Percentiles rank a stretch among this genome's conserved stretches.
Evolutionary conservation across 2,329 filamentous ascomycete genomes (phyloP).

Genomic region (Alternaria consortialis): DNA sequence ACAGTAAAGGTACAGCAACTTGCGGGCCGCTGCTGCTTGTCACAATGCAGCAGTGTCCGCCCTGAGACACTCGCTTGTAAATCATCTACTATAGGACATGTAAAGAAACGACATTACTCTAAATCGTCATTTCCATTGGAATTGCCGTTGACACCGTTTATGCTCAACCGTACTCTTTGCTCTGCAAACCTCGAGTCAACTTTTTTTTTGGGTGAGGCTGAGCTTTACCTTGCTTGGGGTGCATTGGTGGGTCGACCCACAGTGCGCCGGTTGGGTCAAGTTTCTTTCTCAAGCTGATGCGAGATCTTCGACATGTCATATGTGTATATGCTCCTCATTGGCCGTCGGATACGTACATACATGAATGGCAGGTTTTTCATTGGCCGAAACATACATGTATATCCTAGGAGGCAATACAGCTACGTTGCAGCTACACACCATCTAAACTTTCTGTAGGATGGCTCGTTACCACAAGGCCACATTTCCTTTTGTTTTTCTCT

Average conservation of each 20-base stretch:
- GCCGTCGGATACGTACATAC: constrained; percentile 11
- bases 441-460: constrained; percentile 7
- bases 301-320: constrained; percentile 38
- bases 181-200: constrained; percentile 2
- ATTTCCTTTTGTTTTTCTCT: constrained; percentile 11
- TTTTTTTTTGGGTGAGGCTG: constrained; percentile 26
- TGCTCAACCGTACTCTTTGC: not conserved
- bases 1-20: constrained; percentile 30
- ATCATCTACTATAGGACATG: constrained; percentile 14
- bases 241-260: constrained; percentile 35
- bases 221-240: constrained; percentile 17
- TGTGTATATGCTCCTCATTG: constrained; percentile 28
- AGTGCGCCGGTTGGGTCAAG: constrained; percentile 31
- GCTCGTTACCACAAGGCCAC: constrained; percentile 9
- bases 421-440: constrained; percentile 5
- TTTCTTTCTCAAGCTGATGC: constrained; percentile 8
- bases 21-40: constrained; percentile 38
- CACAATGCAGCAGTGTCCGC: constrained; percentile 25
- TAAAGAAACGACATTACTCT: constrained; percentile 2
- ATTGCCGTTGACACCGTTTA: not conserved
- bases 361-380: constrained; percentile 13
- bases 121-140: not conserved
- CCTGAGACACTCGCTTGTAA: constrained; percentile 23
- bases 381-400: not conserved
- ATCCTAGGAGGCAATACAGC: not conserved